Percentiles rank a stretch among this genome's conserved stretches.
phyloP scores from a whole-genome alignment of 1,284 basidiomycete species.

The Cryptococcus floricola region DNA sequence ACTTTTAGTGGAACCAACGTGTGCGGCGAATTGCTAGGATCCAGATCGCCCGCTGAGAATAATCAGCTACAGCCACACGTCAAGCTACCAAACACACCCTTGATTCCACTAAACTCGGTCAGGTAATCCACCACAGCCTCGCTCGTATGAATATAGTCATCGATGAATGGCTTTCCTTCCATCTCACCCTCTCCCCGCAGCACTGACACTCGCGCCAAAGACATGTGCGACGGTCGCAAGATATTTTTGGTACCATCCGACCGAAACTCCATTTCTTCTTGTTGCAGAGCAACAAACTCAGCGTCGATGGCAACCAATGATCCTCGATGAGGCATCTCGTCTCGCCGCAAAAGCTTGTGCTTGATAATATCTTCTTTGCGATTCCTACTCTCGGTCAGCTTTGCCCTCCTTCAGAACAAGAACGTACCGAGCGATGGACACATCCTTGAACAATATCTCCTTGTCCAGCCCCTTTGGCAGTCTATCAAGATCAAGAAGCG shows the following conservation, averaged over 20 bases:
- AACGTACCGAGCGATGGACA: constrained; percentile 73
- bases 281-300: constrained; percentile 95
- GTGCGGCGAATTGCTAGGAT: constrained; percentile 74
- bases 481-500: constrained; percentile 60
- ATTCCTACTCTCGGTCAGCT: constrained; percentile 54
- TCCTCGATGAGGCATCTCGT: constrained; percentile 81
- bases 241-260: constrained; percentile 94
- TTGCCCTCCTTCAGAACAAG: background rate
- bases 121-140: constrained; percentile 94
- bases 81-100: constrained; percentile 57
- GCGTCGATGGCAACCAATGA: constrained; percentile 93
- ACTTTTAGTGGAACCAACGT: constrained; percentile 92
- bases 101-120: constrained; percentile 94
- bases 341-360: constrained; percentile 65
- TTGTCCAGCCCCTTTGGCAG: constrained; percentile 69
- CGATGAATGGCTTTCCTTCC: constrained; percentile 87
- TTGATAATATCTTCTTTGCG: constrained; percentile 70
- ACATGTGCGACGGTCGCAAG: constrained; percentile 82
- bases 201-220: constrained; percentile 91
- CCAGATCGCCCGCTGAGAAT: constrained; percentile 77
- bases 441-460: constrained; percentile 76
- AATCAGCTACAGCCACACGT: background rate
- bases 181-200: constrained; percentile 76
- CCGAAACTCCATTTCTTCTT: constrained; percentile 91
- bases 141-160: constrained; percentile 94